Percentiles rank a stretch among this genome's conserved stretches.
These are phyloP conservation scores for Tylopilus vinaceipallidus DNA, from an alignment of 768 basidiomycete genomes.

Conservation along the genomic window DNA sequence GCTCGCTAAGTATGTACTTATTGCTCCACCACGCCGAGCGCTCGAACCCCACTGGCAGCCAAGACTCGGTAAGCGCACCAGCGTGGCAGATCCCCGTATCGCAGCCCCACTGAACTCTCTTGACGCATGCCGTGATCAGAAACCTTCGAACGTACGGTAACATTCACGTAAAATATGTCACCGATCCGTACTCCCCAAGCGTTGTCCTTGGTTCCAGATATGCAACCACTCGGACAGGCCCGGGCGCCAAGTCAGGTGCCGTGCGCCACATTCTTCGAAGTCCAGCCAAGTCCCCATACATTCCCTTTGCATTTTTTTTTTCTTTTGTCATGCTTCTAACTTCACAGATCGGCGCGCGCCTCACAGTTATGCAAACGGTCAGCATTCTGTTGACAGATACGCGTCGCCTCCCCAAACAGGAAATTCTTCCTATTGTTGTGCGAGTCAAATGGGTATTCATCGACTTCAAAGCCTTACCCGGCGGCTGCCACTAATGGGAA, in stretches of 20 bases:
- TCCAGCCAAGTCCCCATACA: slow-evolving; percentile 3
- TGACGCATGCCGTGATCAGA: background rate
- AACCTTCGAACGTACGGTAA: too few species aligned
- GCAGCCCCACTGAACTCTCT: too few species aligned
- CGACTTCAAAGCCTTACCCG: background rate
- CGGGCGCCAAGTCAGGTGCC: background rate
- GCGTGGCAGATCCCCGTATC: background rate
- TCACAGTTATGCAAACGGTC: too few species aligned
- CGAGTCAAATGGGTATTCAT: background rate
- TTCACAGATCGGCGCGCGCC: too few species aligned
- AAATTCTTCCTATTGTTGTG: slow-evolving; percentile 4
- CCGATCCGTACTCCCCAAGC: background rate
- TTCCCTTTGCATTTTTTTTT: background rate
- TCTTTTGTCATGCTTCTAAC: slow-evolving; percentile 16
- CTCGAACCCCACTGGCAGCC: background rate
- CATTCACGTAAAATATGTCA: slow-evolving; percentile 5
- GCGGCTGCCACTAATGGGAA: too few species aligned
- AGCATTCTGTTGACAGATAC: too few species aligned
- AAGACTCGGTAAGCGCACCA: background rate
- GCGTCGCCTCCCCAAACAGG: slow-evolving; percentile 17
- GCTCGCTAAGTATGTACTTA: background rate
- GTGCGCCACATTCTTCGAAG: background rate
- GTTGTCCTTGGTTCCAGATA: background rate
- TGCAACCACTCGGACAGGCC: background rate
- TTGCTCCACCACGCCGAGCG: background rate